Conservation (phyloP, 495 filamentous ascomycete genomes). For the Neurospora discreta region DNA sequence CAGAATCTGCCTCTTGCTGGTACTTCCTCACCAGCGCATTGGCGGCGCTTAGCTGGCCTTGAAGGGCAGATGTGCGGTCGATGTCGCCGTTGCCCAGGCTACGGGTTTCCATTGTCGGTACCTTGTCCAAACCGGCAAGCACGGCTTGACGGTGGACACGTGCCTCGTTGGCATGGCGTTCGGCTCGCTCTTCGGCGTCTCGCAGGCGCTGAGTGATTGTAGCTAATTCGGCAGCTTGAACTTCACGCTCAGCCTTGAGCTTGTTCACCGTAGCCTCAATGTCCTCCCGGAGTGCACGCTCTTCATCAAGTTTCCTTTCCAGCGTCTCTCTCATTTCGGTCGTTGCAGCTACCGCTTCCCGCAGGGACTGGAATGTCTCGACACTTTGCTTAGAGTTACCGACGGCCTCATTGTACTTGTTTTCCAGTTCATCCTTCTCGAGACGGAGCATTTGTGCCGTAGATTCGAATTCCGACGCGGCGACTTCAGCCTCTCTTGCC, state of each 20-base stretch:
- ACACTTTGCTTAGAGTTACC: conserved; percentile 58
- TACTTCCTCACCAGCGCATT: conserved; percentile 74
- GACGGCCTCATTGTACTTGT: conserved; percentile 56
- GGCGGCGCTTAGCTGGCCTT: conserved; percentile 67
- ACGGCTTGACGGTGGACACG: conserved; percentile 76
- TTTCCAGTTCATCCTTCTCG: conserved; percentile 71
- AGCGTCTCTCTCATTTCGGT: conserved; percentile 61
- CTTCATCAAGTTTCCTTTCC: conserved; percentile 76
- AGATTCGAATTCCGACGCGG: conserved; percentile 63
- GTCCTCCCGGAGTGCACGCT: conserved; percentile 60
- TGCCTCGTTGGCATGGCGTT: conserved; percentile 78
- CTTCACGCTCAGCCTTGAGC: conserved; percentile 76
- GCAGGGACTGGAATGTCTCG: conserved; percentile 61
- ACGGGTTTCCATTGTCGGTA: conserved; percentile 40
- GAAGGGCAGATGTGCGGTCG: conserved; percentile 67
- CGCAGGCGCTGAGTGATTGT: conserved; percentile 58
- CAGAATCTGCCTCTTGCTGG: conserved; percentile 78
- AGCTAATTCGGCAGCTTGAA: conserved; percentile 70
- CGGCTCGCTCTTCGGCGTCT: conserved; percentile 86
- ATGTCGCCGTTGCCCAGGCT: conserved; percentile 46
- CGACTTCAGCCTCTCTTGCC: conserved; percentile 66
- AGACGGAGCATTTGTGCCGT: conserved; percentile 60
- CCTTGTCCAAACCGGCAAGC: conserved; percentile 68
- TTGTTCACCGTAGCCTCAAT: conserved; percentile 72
- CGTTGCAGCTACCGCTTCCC: conserved; percentile 69